Percentiles rank a stretch among this genome's conserved stretches.
These are phyloP conservation scores for Tolypocladium inflatum DNA, from an alignment of 2,329 filamentous ascomycete species.

Conservation along the genomic window DNA sequence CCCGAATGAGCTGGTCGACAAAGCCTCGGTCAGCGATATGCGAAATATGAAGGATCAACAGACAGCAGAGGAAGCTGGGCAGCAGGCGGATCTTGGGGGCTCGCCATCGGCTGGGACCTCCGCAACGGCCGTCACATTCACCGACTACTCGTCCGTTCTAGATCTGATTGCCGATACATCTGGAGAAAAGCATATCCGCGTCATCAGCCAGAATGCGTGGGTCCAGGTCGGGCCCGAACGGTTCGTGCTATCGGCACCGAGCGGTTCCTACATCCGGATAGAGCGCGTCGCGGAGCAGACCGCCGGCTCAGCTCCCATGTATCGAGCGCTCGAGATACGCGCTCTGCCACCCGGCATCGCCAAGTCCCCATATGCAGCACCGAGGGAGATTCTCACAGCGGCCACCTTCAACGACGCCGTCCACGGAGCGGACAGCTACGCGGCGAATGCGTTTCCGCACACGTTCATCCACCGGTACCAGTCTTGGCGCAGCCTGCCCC, in stretches of 20 bases:
- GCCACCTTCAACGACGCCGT: slow-evolving; percentile 65
- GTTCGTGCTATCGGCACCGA: slow-evolving; percentile 60
- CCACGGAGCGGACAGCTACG: slow-evolving; percentile 77
- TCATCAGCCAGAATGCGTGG: slow-evolving; percentile 71
- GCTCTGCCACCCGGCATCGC: slow-evolving; percentile 32
- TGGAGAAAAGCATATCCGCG: slow-evolving; percentile 68
- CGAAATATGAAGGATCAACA: slow-evolving; percentile 40
- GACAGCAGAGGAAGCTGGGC: slow-evolving; percentile 26
- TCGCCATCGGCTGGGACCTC: slow-evolving; percentile 6
- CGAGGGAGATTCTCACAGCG: slow-evolving; percentile 57
- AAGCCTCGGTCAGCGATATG: slow-evolving; percentile 55
- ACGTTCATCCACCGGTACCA: slow-evolving; percentile 57
- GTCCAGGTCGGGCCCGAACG: slow-evolving; percentile 62
- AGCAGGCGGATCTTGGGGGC: slow-evolving; percentile 6
- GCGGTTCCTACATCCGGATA: slow-evolving; percentile 51
- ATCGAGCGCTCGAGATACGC: slow-evolving; percentile 37
- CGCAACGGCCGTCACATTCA: slow-evolving; percentile 57
- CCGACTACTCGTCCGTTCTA: slow-evolving; percentile 85
- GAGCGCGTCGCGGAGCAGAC: slow-evolving; percentile 22
- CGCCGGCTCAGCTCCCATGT: slow-evolving; percentile 17
- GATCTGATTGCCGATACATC: slow-evolving; percentile 80
- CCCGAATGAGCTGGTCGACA: slow-evolving; percentile 64
- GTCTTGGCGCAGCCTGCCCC: slow-evolving; percentile 59
- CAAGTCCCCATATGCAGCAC: slow-evolving; percentile 56
- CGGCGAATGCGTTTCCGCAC: slow-evolving; percentile 54